Evolutionary conservation across 345 rosid genomes (phyloP), one percentile per base, ranked within the genome.

Genomic region (Brassica incana): DNA sequence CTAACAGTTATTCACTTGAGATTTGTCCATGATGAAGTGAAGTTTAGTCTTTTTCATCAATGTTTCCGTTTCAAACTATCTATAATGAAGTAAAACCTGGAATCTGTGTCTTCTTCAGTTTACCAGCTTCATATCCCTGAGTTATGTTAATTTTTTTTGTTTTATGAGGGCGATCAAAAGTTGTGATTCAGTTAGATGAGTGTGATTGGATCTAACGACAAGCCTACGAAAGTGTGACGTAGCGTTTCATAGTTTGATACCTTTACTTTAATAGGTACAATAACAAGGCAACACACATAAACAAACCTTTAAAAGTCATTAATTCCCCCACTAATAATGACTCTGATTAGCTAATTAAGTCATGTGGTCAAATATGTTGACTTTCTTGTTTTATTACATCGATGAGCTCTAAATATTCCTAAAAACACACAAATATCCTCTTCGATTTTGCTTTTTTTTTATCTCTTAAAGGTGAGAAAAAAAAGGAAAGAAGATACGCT

Each of bases 361-460:
- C 76, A 71, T 0, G 0, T 35, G 5, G 78, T 79, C 82, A 79
- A 50, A 50, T 48, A 5, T 68, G 60, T 79, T 68, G 82, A 74
- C 74, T 72, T 64, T 33, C 32, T 68, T 67, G 82, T 78, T 74
- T 60, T 60, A 38, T n/a, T 16, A 40, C 6, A 18, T 16, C 66
- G 66, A 73, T 66, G 65, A 25, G 23, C 9, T 30, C 48, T 33
- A 69, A 33, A 38, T 64, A 78, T 71, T 71, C 77, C 59, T 0
- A n/a, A 67, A 67, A 64, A 30, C 20, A 52, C 58, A 78, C 76
- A 80, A 69, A 75, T 50, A 69, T 69, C 65, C 79, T 38, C 65
- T 50, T 45, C 50, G 36, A 54, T 68, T 27, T 62, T 50, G 4
- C 45, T 38, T 43, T 43, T 43, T 14, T 43, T 61, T 43, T 63